Evolutionary conservation across 805 yeast species (phyloP), one percentile per base, ranked within the genome.

Genomic region (Candida boidinii): DNA sequence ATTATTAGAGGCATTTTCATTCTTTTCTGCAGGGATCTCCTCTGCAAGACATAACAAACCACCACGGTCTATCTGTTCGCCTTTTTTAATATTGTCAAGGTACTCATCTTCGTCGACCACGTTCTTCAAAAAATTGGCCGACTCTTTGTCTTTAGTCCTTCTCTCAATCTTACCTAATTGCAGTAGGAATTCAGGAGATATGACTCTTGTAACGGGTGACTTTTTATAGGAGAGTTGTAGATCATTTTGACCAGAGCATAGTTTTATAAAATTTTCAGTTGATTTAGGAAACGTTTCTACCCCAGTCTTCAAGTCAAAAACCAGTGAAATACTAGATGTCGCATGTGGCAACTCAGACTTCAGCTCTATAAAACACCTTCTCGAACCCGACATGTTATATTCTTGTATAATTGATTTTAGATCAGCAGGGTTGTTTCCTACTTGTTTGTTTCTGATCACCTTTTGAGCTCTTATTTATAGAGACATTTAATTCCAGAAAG

Each of bases 181-280:
- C 2, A 52, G 30, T 4, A 53, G 35, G 34, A 41, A 52, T 31
- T 53, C 57, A 4, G 58, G 57, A 7, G 54, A 40, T 22, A 52
- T 35, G 5, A 53, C 34, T 24, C 56, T 38, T 2, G 56, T 41
- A 3, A 53, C 33, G 11, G 17, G 6, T 2, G 52, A 31, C 13
- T 43, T 38, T 25, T 42, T 39, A 28, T 42, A 52, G 11, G 42
- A 39, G 5, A 35, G 18, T 7, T 31, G 26, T 2, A 24, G 11
- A 5, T 24, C 31, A 14, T n/a, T 34, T 7, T 26, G 17, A 4
- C 44, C 47, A 4, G 40, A 41, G 29, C 53, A 48, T 27, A 41
- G 24, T 3, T 28, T 28, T 12, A 40, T 26, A 22, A 41, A 43
- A 16, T 37, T 38, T 12, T 19, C 28, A 2, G 38, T 32, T 16